Conservation (phyloP, 257 asterid species). For the Solanum rostratum region DNA sequence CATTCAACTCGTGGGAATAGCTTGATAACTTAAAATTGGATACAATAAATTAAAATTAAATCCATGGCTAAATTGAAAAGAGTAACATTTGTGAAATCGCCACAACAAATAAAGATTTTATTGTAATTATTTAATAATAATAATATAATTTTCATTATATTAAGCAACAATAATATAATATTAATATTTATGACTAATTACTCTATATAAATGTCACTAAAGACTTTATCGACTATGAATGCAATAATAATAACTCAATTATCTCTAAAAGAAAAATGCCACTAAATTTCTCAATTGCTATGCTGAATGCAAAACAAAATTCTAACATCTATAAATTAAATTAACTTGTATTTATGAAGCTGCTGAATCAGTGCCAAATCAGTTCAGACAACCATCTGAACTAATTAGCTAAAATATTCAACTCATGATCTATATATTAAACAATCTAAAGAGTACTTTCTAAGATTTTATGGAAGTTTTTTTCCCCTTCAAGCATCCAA, state of each 20-base stretch:
- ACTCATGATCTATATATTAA: not conserved
- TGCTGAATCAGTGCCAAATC: not conserved
- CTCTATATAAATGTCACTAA: too few species aligned
- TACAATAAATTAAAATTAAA: not conserved
- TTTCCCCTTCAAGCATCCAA: not conserved
- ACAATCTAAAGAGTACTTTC: not conserved
- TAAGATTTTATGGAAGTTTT: not conserved
- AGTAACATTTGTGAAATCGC: not conserved
- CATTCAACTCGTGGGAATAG: not conserved
- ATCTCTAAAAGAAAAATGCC: too few species aligned
- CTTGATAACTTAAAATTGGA: not conserved
- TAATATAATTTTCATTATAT: too few species aligned
- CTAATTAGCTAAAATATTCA: not conserved
- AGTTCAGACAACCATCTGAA: not conserved
- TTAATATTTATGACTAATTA: too few species aligned
- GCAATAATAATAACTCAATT: too few species aligned
- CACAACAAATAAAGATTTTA: too few species aligned
- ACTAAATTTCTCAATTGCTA: too few species aligned
- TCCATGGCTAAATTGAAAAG: not conserved
- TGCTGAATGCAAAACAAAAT: not conserved
- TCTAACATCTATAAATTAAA: not conserved
- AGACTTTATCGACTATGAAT: too few species aligned
- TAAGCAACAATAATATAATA: too few species aligned
- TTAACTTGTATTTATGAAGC: not conserved
- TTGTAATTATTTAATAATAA: too few species aligned